Percentiles rank a stretch among this genome's conserved stretches.
Evolutionary conservation across 208 protist genomes (phyloP).

Genomic region (Trypanosoma theileri): DNA sequence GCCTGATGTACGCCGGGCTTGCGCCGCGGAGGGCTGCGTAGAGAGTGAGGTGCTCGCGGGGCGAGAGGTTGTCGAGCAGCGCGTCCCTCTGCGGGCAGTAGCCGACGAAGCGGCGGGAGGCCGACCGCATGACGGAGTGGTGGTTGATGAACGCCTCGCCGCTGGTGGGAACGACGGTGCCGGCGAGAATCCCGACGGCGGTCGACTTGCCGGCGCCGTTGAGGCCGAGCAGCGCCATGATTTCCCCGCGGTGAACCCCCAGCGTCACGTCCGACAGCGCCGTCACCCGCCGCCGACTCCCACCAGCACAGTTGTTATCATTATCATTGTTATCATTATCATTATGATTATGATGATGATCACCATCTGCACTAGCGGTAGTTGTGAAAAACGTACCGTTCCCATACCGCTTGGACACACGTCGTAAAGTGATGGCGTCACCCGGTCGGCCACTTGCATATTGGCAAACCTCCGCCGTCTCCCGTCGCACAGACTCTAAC

Average conservation of each 20-base stretch:
- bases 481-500: slow-evolving; percentile 36
- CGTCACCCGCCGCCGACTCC: too few species aligned
- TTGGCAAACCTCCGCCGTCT: slow-evolving; percentile 53
- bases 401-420: slow-evolving; percentile 59
- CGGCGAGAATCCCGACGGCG: slow-evolving; percentile 78
- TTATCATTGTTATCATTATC: too few species aligned
- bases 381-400: too few species aligned
- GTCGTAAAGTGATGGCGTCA: slow-evolving; percentile 69
- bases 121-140: slow-evolving; percentile 33
- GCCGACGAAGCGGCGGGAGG: slow-evolving; percentile 71
- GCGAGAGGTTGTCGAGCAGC: slow-evolving; percentile 90
- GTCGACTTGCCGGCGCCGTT: slow-evolving; percentile 94
- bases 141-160: slow-evolving; percentile 75
- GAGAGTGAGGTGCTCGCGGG: slow-evolving; percentile 90
- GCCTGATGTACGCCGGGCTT: slow-evolving; percentile 41
- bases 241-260: slow-evolving; percentile 74
- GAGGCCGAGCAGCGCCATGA: slow-evolving; percentile 86
- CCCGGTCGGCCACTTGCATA: slow-evolving; percentile 33
- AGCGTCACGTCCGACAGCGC: slow-evolving; percentile 73
- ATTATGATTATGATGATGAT: too few species aligned
- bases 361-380: too few species aligned
- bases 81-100: slow-evolving; percentile 96
- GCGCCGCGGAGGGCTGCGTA: slow-evolving; percentile 80
- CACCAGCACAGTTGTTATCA: too few species aligned
- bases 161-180: slow-evolving; percentile 63